These are phyloP conservation scores for Cryoendolithus antarcticus DNA, from an alignment of 2,329 filamentous ascomycete genomes.

Conservation along the genomic window DNA sequence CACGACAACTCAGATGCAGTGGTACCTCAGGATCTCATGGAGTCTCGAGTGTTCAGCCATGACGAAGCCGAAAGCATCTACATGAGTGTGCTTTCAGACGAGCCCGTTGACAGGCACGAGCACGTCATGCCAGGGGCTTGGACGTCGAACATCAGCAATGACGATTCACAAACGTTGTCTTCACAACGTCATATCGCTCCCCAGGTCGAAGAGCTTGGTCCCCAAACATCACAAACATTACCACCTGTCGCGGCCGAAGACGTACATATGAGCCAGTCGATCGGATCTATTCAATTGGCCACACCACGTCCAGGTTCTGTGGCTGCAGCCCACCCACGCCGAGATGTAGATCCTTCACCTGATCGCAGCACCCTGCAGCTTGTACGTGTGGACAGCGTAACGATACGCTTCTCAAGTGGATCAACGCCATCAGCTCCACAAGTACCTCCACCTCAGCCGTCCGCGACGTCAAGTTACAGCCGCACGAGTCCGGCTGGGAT, in stretches of 20 bases:
- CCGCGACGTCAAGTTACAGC: neutral
- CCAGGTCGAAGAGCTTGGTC: too few species aligned
- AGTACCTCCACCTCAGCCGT: neutral
- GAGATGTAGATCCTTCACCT: constrained; percentile 51
- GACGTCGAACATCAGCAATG: constrained; percentile 6
- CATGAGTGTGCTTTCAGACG: constrained; percentile 45
- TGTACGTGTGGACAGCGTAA: neutral
- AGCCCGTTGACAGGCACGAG: constrained; percentile 9
- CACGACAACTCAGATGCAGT: neutral
- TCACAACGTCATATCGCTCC: too few species aligned
- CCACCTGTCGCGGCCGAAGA: too few species aligned
- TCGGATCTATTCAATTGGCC: too few species aligned
- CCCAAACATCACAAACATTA: too few species aligned
- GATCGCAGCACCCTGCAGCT: neutral
- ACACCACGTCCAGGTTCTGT: too few species aligned
- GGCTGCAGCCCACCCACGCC: neutral
- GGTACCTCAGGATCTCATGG: constrained; percentile 18
- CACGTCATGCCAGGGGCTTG: constrained; percentile 31
- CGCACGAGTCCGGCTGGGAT: constrained; percentile 13
- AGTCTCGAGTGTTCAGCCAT: constrained; percentile 61
- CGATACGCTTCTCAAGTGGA: neutral
- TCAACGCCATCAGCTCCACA: neutral
- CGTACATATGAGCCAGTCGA: too few species aligned
- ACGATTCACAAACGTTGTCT: too few species aligned
- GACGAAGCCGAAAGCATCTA: constrained; percentile 82